Percentiles rank a stretch among this genome's conserved stretches.
Evolutionary conservation across 305 asterid genomes (phyloP).

Genomic region (Salvia sclarea): DNA sequence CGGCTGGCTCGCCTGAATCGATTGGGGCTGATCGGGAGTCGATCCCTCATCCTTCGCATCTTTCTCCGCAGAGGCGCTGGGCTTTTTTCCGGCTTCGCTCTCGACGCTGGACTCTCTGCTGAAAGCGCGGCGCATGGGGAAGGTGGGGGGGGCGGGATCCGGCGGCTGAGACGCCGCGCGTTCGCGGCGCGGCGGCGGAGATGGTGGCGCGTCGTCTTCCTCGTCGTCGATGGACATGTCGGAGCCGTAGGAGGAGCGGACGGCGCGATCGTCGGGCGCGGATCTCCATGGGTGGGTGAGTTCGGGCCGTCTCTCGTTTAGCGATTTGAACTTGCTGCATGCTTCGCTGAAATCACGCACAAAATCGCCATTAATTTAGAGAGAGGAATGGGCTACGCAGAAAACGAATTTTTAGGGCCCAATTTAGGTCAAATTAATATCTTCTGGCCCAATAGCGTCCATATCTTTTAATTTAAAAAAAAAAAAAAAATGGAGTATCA

Average conservation of each 20-base stretch:
- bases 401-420: neutral
- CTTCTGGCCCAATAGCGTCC: neutral
- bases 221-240: slow-evolving; percentile 88
- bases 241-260: slow-evolving; percentile 77
- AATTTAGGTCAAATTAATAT: neutral
- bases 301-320: slow-evolving; percentile 63
- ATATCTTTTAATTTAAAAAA: neutral
- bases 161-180: slow-evolving; percentile 36
- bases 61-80: slow-evolving; percentile 39
- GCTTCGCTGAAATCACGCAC: slow-evolving; percentile 58
- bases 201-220: slow-evolving; percentile 43
- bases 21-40: slow-evolving; percentile 35
- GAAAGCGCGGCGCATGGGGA: slow-evolving; percentile 31
- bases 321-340: slow-evolving; percentile 63
- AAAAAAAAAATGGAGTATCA: neutral
- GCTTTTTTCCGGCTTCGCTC: slow-evolving; percentile 46
- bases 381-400: neutral
- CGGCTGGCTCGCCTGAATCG: slow-evolving; percentile 53
- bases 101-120: slow-evolving; percentile 57
- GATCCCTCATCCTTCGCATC: slow-evolving; percentile 47
- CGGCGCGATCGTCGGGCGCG: slow-evolving; percentile 46
- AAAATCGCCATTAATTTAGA: neutral
- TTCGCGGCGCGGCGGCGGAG: slow-evolving; percentile 44
- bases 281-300: slow-evolving; percentile 59
- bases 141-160: slow-evolving; percentile 39